phyloP scores from a whole-genome alignment of 768 basidiomycete genomes.

The Stropharia rugosoannulata region DNA sequence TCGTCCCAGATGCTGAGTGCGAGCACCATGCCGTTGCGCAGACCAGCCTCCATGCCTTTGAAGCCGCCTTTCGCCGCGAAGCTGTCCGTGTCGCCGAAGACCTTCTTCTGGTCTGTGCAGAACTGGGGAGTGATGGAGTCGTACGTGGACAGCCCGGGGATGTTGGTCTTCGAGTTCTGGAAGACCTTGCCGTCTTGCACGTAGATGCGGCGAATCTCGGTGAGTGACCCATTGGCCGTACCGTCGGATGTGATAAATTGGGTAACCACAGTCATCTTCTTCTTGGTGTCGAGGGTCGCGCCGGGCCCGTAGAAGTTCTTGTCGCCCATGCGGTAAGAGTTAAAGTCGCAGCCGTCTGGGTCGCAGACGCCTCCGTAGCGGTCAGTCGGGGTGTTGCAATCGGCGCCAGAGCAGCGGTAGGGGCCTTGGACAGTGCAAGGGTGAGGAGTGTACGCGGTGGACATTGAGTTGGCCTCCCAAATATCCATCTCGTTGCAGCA shows the following conservation, averaged over 20 bases:
- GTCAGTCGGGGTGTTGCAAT: slow-evolving; percentile 27
- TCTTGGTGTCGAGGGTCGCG: slow-evolving; percentile 26
- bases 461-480: slow-evolving; percentile 55
- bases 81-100: slow-evolving; percentile 42
- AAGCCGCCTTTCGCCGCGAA: slow-evolving; percentile 43
- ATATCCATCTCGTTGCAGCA: slow-evolving; percentile 49
- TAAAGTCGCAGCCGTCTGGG: slow-evolving; percentile 61
- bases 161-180: slow-evolving; percentile 12
- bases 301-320: slow-evolving; percentile 46
- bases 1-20: slow-evolving; percentile 56
- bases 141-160: slow-evolving; percentile 34
- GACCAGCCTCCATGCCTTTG: slow-evolving; percentile 30
- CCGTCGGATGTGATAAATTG: slow-evolving; percentile 53
- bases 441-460: slow-evolving; percentile 54
- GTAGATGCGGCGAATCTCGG: slow-evolving; percentile 55
- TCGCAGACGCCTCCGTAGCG: slow-evolving; percentile 50
- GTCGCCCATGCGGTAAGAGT: slow-evolving; percentile 57
- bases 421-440: slow-evolving; percentile 40
- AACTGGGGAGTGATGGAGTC: slow-evolving; percentile 48
- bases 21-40: slow-evolving; percentile 45
- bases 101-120: slow-evolving; percentile 44
- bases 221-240: slow-evolving; percentile 44
- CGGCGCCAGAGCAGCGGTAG: slow-evolving; percentile 34
- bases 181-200: slow-evolving; percentile 20
- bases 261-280: slow-evolving; percentile 54